These are phyloP conservation scores for thale cress (Arabidopsis thaliana) DNA, from an alignment of 345 rosid genomes.

Conservation along the genomic window DNA sequence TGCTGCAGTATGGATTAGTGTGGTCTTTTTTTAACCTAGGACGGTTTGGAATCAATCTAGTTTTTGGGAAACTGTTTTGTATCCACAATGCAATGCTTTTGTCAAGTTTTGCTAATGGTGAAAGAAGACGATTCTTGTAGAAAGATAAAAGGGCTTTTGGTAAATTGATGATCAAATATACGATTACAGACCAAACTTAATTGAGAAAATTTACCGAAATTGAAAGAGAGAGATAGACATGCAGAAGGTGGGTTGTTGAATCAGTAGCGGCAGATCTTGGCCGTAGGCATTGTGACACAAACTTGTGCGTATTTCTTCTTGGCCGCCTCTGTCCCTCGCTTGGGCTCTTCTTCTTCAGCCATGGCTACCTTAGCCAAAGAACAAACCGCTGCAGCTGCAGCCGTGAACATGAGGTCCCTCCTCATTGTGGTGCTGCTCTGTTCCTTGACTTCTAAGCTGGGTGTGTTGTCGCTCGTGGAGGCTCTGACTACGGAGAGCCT, in stretches of 20 bases:
- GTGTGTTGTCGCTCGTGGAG: slow-evolving; percentile 34
- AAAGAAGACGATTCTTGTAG: slow-evolving; percentile 5
- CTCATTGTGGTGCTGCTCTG: slow-evolving; percentile 51
- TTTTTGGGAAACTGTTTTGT: slow-evolving; percentile 1
- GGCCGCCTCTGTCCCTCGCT: slow-evolving; percentile 61
- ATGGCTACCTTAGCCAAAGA: slow-evolving; percentile 58
- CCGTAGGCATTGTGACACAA: slow-evolving; percentile 79
- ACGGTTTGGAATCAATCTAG: slow-evolving; percentile 10
- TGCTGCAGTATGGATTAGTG: slow-evolving; percentile 5
- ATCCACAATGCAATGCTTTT: slow-evolving; percentile 1
- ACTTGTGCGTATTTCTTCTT: slow-evolving; percentile 71
- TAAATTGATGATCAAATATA: slow-evolving; percentile 23
- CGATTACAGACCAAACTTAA: slow-evolving; percentile 40
- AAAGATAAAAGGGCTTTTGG: not conserved
- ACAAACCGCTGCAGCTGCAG: slow-evolving; percentile 55
- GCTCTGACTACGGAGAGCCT: slow-evolving; percentile 37
- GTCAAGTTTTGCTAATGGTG: slow-evolving; percentile 3
- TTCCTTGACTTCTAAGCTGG: slow-evolving; percentile 44
- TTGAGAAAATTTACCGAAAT: slow-evolving; percentile 36
- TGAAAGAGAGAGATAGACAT: slow-evolving; percentile 32
- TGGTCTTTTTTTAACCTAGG: slow-evolving; percentile 2
- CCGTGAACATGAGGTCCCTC: slow-evolving; percentile 71
- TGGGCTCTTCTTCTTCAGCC: slow-evolving; percentile 69
- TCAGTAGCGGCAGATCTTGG: slow-evolving; percentile 67
- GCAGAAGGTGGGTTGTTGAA: slow-evolving; percentile 10